phyloP scores from a whole-genome alignment of 1,284 basidiomycete species.

The Sphaerobolus stellatus region DNA sequence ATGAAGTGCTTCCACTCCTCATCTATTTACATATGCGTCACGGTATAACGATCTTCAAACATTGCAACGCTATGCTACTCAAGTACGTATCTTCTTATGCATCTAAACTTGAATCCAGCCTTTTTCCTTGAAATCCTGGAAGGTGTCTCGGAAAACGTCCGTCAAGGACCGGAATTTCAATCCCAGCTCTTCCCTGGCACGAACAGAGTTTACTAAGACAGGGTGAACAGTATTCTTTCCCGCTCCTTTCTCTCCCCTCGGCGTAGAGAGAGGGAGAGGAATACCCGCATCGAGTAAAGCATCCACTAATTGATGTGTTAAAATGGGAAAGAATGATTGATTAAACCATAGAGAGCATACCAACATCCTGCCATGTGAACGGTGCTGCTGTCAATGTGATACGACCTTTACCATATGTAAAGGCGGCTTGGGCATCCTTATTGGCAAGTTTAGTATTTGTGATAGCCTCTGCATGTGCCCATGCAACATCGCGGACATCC shows the following conservation, averaged over 20 bases:
- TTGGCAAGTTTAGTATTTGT: neutral
- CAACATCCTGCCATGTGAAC: neutral
- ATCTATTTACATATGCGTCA: too few relatives aligned
- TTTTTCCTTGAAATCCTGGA: conserved; percentile 39
- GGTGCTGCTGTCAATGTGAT: neutral
- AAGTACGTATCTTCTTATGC: too few relatives aligned
- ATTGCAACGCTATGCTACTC: too few relatives aligned
- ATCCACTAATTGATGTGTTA: neutral
- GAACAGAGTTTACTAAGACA: neutral
- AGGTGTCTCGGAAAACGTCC: conserved; percentile 41
- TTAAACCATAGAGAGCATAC: neutral
- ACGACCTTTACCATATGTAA: neutral
- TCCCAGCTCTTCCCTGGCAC: conserved; percentile 31
- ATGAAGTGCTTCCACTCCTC: too few relatives aligned
- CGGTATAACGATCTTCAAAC: too few relatives aligned
- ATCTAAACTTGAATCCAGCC: too few relatives aligned
- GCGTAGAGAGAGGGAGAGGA: conserved; percentile 14
- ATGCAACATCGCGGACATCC: conserved; percentile 12
- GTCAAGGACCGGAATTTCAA: conserved; percentile 45
- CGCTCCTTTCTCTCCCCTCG: neutral
- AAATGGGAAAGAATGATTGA: neutral
- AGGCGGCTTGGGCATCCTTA: neutral
- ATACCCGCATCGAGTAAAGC: neutral
- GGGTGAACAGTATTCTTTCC: neutral
- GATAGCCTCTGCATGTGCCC: conserved; percentile 4